Percentiles rank a stretch among this genome's conserved stretches.
Conservation (phyloP, 2,329 filamentous ascomycete species). For the Xylariaceae sp. region DNA sequence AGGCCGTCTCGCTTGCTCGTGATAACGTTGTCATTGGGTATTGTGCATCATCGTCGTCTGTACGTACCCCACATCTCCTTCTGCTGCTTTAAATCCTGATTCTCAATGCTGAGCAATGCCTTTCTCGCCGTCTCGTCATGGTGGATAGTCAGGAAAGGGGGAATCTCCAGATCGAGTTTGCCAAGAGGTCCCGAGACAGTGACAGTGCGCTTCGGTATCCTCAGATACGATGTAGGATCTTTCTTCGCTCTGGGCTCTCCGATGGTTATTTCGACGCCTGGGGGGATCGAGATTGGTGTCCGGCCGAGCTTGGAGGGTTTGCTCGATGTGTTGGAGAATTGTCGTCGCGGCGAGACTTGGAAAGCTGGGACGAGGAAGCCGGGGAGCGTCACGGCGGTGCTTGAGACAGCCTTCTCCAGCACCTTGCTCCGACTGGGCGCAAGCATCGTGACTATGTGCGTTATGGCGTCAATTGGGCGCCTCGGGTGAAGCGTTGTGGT, state of each 20-base stretch:
- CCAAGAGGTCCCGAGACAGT: slow-evolving; percentile 84
- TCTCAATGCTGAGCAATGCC: slow-evolving; percentile 72
- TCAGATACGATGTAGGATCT: slow-evolving; percentile 65
- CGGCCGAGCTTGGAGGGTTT: slow-evolving; percentile 84
- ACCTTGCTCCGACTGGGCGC: slow-evolving; percentile 67
- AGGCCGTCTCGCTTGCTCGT: neutral
- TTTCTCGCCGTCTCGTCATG: slow-evolving; percentile 69
- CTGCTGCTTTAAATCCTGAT: slow-evolving; percentile 74
- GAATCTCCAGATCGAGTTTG: slow-evolving; percentile 78
- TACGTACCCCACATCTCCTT: slow-evolving; percentile 91
- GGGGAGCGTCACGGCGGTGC: slow-evolving; percentile 63
- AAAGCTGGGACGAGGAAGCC: slow-evolving; percentile 77
- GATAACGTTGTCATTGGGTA: neutral
- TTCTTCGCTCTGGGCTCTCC: slow-evolving; percentile 64
- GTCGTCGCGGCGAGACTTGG: slow-evolving; percentile 54
- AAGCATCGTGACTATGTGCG: slow-evolving; percentile 60
- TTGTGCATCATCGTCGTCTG: neutral
- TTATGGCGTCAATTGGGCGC: slow-evolving; percentile 30
- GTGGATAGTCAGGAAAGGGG: slow-evolving; percentile 75
- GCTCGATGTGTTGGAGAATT: slow-evolving; percentile 75
- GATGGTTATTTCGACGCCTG: slow-evolving; percentile 79
- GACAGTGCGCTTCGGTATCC: slow-evolving; percentile 69
- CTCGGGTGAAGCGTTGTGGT: slow-evolving; percentile 12
- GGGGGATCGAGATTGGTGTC: slow-evolving; percentile 79
- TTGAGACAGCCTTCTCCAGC: slow-evolving; percentile 61